Percentiles rank a stretch among this genome's conserved stretches.
Evolutionary conservation across 148 eudicot genomes (phyloP).

Genomic region (Nyssa sinensis): DNA sequence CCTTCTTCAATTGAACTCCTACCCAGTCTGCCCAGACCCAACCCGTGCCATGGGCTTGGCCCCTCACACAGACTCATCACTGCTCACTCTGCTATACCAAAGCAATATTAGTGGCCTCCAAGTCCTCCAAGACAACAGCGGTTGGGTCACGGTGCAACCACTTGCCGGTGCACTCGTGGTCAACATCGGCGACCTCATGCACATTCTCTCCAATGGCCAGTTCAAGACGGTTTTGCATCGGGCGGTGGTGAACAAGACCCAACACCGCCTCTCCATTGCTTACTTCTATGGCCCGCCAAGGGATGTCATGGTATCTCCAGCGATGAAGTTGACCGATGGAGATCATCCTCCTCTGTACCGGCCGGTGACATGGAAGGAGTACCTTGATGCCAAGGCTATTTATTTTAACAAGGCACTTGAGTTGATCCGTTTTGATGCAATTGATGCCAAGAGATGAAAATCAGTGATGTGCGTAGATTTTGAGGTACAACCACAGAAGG

Average conservation of each 20-base stretch:
- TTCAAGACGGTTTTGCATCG: constrained; percentile 23
- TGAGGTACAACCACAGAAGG: no score
- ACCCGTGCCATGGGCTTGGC: constrained; percentile 33
- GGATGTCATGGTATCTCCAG: constrained; percentile 18
- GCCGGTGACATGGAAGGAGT: constrained; percentile 21
- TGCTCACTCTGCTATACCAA: constrained; percentile 29
- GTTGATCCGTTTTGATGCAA: constrained; percentile 4
- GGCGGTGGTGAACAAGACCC: constrained; percentile 18
- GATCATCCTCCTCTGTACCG: constrained; percentile 10
- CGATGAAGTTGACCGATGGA: background rate
- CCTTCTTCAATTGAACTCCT: constrained; percentile 32
- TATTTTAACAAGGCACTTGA: constrained; percentile 19
- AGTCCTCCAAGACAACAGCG: constrained; percentile 3
- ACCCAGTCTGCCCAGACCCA: constrained; percentile 38
- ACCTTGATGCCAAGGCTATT: constrained; percentile 16
- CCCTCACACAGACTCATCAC: constrained; percentile 37
- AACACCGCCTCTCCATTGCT: constrained; percentile 24
- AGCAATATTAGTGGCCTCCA: constrained; percentile 31
- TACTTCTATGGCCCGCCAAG: constrained; percentile 28
- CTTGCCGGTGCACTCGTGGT: constrained; percentile 23
- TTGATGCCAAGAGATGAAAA: no score
- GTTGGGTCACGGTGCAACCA: constrained; percentile 29
- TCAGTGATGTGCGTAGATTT: no score
- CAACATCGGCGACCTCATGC: constrained; percentile 34
- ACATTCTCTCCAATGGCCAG: constrained; percentile 30